Base-by-base conservation (phyloP, 495 filamentous ascomycete genomes). In the Aspergillus incahuasiensis region DNA sequence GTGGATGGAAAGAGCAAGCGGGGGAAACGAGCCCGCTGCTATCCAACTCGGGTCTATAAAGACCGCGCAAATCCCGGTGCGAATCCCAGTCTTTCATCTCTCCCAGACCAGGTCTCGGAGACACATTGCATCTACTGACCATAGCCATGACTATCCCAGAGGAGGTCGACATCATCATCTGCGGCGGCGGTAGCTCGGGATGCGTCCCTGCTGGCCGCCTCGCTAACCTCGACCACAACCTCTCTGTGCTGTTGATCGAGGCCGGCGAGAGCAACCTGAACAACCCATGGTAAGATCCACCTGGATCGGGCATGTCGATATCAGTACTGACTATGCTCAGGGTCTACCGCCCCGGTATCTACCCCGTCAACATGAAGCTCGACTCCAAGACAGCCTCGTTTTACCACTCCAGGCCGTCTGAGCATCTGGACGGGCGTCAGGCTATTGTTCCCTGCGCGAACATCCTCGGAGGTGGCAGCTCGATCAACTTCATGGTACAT, bases 341-440 rank as follows among this genome's bases (percentile, higher is more conserved):
- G 72, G 86, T 91, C 21, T 90, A 80, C 69, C 82, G 86, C 12
- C 88, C 88, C 1, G 88, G 85, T 21, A 88, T 92, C 68, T 91
- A 87, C 64, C 88, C 87, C 11, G 76, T 78, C 19, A 90, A 91
- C 68, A 89, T 91, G 86, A 89, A 89, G 66, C 71, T 91, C 59
- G 88, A 92, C 73, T 88, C 86, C 39, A 91, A 90, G 73, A 91
- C 88, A n/a, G 88, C 88, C 25, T 86, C 86, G 0, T 92, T 92
- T 72, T 94, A 94, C 63, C 78, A 91, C 62, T 89, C 86, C 2
- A 78, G 84, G 39, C 87, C 86, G 6, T 90, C 86, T 0, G 82
- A 89, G 69, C 84, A 82, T 71, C 77, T 91, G 22, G 79, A 76
- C 62, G 87, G 88, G 9, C 80, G 88, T 24, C 79, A 81, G 56